These are phyloP conservation scores for Hymenoscyphus scutula DNA, from an alignment of 2,329 filamentous ascomycete species.

Conservation along the genomic window DNA sequence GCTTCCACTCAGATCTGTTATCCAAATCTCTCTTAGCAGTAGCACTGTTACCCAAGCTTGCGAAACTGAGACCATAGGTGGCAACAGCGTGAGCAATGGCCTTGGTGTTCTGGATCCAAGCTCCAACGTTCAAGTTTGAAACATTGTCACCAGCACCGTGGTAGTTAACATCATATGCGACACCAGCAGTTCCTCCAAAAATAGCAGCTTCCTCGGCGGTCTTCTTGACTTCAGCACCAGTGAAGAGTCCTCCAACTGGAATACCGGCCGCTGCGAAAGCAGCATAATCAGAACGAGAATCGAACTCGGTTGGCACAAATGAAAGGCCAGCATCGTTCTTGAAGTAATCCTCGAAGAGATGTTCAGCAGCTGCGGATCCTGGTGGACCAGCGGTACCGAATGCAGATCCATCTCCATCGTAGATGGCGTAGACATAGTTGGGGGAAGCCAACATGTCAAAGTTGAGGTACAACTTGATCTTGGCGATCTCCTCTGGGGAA, in stretches of 20 bases:
- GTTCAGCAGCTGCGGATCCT: conserved; percentile 67
- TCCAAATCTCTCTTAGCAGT: conserved; percentile 14
- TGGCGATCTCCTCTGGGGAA: conserved; percentile 55
- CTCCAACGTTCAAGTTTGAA: conserved; percentile 55
- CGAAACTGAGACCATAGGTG: conserved; percentile 18
- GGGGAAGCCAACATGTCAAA: conserved; percentile 69
- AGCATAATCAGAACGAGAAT: conserved; percentile 77
- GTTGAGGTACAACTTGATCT: conserved; percentile 66
- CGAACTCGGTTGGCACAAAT: conserved; percentile 71
- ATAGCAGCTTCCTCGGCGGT: conserved; percentile 60
- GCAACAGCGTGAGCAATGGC: conserved; percentile 35
- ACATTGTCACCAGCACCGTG: conserved; percentile 61
- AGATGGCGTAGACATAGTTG: conserved; percentile 67
- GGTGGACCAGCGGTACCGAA: conserved; percentile 68
- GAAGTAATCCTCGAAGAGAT: conserved; percentile 69
- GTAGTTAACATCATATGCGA: conserved; percentile 59
- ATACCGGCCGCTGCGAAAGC: conserved; percentile 73
- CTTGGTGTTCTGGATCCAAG: conserved; percentile 56
- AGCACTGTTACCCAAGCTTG: conserved; percentile 10
- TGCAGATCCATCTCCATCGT: conserved; percentile 50
- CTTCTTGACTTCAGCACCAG: conserved; percentile 75
- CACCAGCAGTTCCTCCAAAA: conserved; percentile 69
- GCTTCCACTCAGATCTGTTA: conserved; percentile 16
- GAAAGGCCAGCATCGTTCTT: conserved; percentile 53
- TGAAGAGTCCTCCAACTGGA: conserved; percentile 72